Percentiles rank a stretch among this genome's conserved stretches.
phyloP scores from a whole-genome alignment of 192 early-diverging fungal species.

The Gigaspora rosea region DNA sequence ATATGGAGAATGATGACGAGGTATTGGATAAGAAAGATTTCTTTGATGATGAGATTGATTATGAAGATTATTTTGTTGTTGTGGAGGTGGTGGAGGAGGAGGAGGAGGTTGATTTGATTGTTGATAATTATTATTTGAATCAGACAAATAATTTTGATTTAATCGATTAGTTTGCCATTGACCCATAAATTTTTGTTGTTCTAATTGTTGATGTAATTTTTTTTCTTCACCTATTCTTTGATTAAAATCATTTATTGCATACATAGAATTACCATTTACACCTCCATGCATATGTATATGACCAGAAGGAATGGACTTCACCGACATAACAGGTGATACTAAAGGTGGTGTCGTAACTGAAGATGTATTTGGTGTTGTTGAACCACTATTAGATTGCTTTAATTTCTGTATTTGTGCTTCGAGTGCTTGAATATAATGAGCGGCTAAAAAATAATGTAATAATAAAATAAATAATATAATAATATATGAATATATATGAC shows the following conservation, averaged over 20 bases:
- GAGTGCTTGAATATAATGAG: constrained; percentile 9
- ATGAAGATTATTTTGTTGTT: not conserved
- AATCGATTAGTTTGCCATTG: not conserved
- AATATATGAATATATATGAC: too few species aligned
- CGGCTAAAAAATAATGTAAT: not conserved
- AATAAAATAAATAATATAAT: not conserved
- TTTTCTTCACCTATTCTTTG: not conserved
- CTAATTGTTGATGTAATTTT: not conserved
- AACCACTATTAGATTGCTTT: not conserved
- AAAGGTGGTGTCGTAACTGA: not conserved
- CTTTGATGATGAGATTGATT: not conserved
- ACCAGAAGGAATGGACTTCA: not conserved
- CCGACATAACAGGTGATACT: not conserved
- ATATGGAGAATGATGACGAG: constrained; percentile 1
- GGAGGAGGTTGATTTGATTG: not conserved
- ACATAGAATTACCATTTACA: not conserved
- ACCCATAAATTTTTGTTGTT: not conserved
- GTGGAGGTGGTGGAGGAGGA: not conserved
- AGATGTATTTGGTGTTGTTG: not conserved
- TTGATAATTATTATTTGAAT: too few species aligned
- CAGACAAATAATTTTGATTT: not conserved
- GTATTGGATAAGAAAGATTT: not conserved
- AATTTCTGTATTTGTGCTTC: constrained; percentile 11
- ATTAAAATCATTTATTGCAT: not conserved
- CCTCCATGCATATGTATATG: not conserved